Conservation (phyloP, 176 grass and related monocot genomes). For the Cenchrus purpureus region DNA sequence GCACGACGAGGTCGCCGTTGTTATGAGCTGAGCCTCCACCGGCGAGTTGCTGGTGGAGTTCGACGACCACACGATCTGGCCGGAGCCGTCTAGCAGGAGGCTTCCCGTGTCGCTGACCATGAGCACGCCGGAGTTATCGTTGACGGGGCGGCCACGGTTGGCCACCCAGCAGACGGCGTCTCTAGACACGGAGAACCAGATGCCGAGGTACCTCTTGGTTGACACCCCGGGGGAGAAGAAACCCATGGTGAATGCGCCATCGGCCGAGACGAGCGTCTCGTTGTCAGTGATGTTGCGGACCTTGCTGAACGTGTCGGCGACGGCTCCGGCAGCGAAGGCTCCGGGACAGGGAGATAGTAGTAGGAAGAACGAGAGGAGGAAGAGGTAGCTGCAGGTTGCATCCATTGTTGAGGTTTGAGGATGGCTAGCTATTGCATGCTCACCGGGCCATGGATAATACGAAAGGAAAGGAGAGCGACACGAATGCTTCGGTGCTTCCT, state of each 20-base stretch:
- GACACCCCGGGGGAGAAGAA: slow-evolving; percentile 41
- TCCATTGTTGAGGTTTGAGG: background rate
- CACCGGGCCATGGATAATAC: no score
- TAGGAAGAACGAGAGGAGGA: background rate
- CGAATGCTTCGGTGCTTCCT: no score
- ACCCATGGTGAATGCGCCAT: slow-evolving; percentile 35
- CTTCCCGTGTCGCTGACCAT: background rate
- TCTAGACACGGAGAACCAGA: slow-evolving; percentile 40
- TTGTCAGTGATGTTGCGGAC: slow-evolving; percentile 12
- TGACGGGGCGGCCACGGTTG: slow-evolving; percentile 32
- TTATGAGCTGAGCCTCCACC: background rate
- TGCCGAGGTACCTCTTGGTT: slow-evolving; percentile 10
- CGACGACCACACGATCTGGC: background rate
- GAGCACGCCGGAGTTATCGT: background rate
- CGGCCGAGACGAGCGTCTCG: slow-evolving; percentile 31
- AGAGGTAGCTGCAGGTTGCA: background rate
- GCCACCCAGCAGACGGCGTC: slow-evolving; percentile 40
- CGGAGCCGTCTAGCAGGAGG: background rate
- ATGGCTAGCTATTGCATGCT: background rate
- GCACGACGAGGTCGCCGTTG: slow-evolving; percentile 24
- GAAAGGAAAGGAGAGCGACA: background rate
- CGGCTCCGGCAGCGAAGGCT: background rate
- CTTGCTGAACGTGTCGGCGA: background rate
- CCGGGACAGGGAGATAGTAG: background rate
- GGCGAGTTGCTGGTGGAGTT: background rate